Conservation (phyloP, 768 basidiomycete genomes). For the Hygrocybe punicea region DNA sequence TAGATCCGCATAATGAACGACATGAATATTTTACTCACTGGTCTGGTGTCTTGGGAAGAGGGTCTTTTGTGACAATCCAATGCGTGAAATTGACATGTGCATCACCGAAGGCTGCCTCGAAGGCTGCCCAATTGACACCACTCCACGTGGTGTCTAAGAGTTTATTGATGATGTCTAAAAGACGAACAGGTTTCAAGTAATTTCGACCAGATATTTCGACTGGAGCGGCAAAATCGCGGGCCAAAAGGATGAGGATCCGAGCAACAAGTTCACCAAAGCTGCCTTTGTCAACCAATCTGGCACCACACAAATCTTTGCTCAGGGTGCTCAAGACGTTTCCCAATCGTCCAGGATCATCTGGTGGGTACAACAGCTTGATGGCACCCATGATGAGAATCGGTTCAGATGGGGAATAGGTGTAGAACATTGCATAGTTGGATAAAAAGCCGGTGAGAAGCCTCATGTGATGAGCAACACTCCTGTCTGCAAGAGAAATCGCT, state of each 20-base stretch:
- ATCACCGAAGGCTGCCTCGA: no score
- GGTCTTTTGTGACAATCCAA: no score
- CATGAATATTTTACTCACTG: no score
- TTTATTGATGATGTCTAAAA: no score
- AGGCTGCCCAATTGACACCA: no score
- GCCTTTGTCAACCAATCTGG: slow-evolving; percentile 16
- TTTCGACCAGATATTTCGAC: slow-evolving; percentile 10
- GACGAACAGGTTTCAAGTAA: no score
- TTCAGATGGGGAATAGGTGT: slow-evolving; percentile 14
- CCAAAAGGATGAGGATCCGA: slow-evolving; percentile 11
- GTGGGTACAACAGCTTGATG: slow-evolving; percentile 7
- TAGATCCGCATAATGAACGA: slow-evolving; percentile 10
- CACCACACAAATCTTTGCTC: slow-evolving; percentile 9
- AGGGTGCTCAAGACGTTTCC: slow-evolving; percentile 12
- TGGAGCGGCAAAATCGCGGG: slow-evolving; percentile 15
- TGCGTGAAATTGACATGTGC: no score
- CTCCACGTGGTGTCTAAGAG: no score
- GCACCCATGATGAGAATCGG: slow-evolving; percentile 16
- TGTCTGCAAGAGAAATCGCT: slow-evolving; percentile 12
- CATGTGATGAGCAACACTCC: slow-evolving; percentile 17
- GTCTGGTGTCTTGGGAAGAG: no score
- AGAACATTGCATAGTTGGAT: slow-evolving; percentile 8
- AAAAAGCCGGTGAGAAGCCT: slow-evolving; percentile 16
- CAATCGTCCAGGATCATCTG: neutral
- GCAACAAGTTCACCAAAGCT: slow-evolving; percentile 16